Evolutionary conservation across 768 basidiomycete genomes (phyloP).

Genomic region (Boletus rubescentipes): DNA sequence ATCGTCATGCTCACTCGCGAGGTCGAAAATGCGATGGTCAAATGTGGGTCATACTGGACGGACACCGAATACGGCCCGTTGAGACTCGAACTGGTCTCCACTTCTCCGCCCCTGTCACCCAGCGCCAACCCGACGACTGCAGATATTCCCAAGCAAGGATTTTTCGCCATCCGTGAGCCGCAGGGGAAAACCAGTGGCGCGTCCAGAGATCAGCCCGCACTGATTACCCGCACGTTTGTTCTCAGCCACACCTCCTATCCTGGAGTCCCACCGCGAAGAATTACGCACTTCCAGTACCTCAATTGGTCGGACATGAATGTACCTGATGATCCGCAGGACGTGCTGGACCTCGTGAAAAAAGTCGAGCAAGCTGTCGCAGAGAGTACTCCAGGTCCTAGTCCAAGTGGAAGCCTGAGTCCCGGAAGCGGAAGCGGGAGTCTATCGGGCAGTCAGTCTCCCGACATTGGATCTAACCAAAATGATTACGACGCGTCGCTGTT

Average conservation of each 20-base stretch:
- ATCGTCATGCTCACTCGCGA: slow-evolving; percentile 97
- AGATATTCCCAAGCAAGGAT: slow-evolving; percentile 23
- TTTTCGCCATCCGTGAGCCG: slow-evolving; percentile 39
- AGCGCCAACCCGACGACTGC: slow-evolving; percentile 33
- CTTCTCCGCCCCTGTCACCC: slow-evolving; percentile 38
- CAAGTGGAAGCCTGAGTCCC: slow-evolving; percentile 24
- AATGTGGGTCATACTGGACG: slow-evolving; percentile 91
- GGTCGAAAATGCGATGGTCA: slow-evolving; percentile 82
- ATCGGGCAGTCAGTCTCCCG: slow-evolving; percentile 21
- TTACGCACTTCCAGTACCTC: slow-evolving; percentile 89
- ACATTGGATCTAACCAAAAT: slow-evolving; percentile 1
- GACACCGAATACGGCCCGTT: slow-evolving; percentile 69
- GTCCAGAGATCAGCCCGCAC: slow-evolving; percentile 20
- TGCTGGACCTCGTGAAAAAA: slow-evolving; percentile 71
- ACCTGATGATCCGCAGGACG: slow-evolving; percentile 74
- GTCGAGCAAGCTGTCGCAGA: slow-evolving; percentile 44
- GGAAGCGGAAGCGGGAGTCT: slow-evolving; percentile 18
- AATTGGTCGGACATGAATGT: slow-evolving; percentile 98
- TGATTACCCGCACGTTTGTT: slow-evolving; percentile 64
- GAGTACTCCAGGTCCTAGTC: slow-evolving; percentile 32
- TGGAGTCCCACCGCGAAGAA: slow-evolving; percentile 54
- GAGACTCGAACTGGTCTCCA: slow-evolving; percentile 52
- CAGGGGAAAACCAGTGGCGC: slow-evolving; percentile 5
- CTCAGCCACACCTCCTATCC: slow-evolving; percentile 65
- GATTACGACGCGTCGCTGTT: slow-evolving; percentile 7